These are phyloP conservation scores for Backusella macrospora DNA, from an alignment of 192 early-diverging fungal species.

Conservation along the genomic window DNA sequence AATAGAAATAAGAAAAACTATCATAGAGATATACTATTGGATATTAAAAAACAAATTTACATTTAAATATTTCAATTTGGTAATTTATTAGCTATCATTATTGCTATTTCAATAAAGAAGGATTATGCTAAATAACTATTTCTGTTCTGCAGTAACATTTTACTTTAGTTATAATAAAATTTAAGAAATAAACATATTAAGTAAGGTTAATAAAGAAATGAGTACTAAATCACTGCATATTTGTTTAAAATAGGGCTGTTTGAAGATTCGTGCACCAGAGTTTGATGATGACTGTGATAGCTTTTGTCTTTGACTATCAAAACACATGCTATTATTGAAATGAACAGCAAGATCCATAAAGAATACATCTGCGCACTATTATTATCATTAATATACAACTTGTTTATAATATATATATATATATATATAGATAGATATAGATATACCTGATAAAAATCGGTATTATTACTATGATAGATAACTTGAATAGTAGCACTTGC, in stretches of 20 bases:
- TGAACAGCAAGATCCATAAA: conserved; percentile 11
- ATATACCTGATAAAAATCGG: background rate
- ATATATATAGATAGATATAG: background rate
- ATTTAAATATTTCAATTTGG: no score
- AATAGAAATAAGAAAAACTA: no score
- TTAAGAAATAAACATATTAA: background rate
- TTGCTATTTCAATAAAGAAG: no score
- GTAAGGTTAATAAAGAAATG: background rate
- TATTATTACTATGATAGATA: background rate
- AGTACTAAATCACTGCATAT: background rate
- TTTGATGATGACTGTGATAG: background rate
- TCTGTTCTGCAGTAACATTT: background rate
- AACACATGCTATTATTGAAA: conserved; percentile 3
- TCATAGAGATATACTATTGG: no score
- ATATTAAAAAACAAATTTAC: no score
- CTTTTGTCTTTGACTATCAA: background rate
- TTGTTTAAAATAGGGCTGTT: background rate
- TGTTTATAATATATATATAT: no score
- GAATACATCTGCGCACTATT: background rate
- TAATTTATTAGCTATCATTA: no score
- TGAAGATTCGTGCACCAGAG: background rate
- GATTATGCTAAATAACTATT: no score
- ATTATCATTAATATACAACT: background rate
- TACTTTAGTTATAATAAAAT: background rate
- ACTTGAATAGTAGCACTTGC: conserved; percentile 5